phyloP scores from a whole-genome alignment of 148 eudicot species.

The Cornus kousa region DNA sequence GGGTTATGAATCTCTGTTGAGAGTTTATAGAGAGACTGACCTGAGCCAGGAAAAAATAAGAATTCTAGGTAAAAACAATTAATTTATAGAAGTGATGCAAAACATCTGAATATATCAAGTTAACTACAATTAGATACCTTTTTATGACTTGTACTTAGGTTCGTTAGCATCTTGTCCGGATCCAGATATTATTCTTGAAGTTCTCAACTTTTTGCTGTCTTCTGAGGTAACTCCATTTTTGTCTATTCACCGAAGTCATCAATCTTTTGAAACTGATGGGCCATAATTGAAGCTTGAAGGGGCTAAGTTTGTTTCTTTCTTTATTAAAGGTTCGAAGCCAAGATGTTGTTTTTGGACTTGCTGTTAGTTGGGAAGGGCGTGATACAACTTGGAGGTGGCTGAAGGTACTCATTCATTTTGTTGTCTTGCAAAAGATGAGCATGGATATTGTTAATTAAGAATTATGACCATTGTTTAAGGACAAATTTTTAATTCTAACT shows the following conservation, averaged over 20 bases:
- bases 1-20: slow-evolving; percentile 73
- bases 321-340: slow-evolving; percentile 76
- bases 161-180: slow-evolving; percentile 78
- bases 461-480: neutral
- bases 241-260: neutral
- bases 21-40: slow-evolving; percentile 81
- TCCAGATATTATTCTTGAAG: slow-evolving; percentile 72
- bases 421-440: neutral
- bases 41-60: slow-evolving; percentile 94
- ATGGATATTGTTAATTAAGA: neutral
- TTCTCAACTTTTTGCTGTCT: slow-evolving; percentile 74
- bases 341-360: slow-evolving; percentile 76
- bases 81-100: neutral
- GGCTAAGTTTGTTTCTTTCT: slow-evolving; percentile 5
- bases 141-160: slow-evolving; percentile 41
- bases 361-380: slow-evolving; percentile 65
- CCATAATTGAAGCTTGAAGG: neutral
- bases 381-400: slow-evolving; percentile 95
- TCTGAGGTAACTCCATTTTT: slow-evolving; percentile 50
- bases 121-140: neutral
- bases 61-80: slow-evolving; percentile 53
- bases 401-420: slow-evolving; percentile 42
- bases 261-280: neutral
- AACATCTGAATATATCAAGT: neutral
- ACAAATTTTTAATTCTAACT: no score